Evolutionary conservation across 306 rosid genomes (phyloP).

Genomic region (Cucurbita argyrosperma): DNA sequence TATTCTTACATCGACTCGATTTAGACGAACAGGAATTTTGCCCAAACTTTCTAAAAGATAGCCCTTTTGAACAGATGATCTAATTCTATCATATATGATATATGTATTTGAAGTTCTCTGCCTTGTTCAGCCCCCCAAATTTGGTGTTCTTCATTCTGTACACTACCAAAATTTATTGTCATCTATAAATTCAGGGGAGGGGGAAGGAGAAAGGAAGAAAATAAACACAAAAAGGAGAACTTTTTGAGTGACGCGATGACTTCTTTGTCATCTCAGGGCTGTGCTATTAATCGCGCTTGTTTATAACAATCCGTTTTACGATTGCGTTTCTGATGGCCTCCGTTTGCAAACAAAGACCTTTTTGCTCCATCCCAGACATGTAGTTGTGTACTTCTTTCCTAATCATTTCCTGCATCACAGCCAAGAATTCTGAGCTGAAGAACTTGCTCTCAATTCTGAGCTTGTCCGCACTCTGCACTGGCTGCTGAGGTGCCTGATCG

Average conservation of each 20-base stretch:
- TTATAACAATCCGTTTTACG: conserved; percentile 39
- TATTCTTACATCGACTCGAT: background rate
- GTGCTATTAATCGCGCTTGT: conserved; percentile 30
- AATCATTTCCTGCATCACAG: conserved; percentile 70
- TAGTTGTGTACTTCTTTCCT: conserved; percentile 59
- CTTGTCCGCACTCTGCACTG: background rate
- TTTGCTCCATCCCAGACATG: conserved; percentile 60
- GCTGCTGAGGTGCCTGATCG: background rate
- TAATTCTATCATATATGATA: background rate
- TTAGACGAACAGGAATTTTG: background rate
- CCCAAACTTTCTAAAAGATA: background rate
- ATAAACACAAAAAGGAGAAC: background rate
- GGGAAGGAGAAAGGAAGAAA: background rate
- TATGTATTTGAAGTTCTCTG: background rate
- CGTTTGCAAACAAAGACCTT: conserved; percentile 37
- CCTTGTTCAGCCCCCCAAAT: background rate
- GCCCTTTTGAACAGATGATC: background rate
- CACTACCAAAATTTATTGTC: conserved; percentile 5
- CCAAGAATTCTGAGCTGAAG: conserved; percentile 45
- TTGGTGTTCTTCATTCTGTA: background rate
- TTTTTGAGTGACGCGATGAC: background rate
- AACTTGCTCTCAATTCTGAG: conserved; percentile 30
- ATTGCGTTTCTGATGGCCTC: conserved; percentile 48
- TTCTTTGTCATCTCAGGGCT: background rate
- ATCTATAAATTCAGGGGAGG: background rate